phyloP scores from a whole-genome alignment of 2,329 filamentous ascomycete species.

The Aureobasidium sp. region DNA sequence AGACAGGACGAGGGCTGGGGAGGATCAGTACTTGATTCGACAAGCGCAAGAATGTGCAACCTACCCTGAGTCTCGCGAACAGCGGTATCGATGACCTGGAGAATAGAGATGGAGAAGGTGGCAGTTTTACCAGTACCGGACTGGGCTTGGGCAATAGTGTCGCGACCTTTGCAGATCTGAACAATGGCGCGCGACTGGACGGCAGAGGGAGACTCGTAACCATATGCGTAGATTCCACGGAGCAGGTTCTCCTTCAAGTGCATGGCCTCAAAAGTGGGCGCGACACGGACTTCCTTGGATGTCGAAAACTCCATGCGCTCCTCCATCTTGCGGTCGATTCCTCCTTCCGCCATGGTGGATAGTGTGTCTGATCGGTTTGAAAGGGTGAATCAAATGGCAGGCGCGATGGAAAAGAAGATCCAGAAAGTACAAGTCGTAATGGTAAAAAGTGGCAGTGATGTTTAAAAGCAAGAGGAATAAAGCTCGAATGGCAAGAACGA shows the following conservation, averaged over 20 bases:
- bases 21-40: background rate
- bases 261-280: constrained; percentile 92
- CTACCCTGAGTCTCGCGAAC: constrained; percentile 77
- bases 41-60: background rate
- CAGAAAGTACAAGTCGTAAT: background rate
- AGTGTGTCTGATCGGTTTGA: background rate
- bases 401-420: background rate
- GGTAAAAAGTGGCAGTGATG: background rate
- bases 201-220: constrained; percentile 95
- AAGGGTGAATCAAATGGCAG: background rate
- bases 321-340: constrained; percentile 85
- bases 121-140: constrained; percentile 96
- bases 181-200: constrained; percentile 98
- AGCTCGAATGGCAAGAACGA: constrained; percentile 11
- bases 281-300: constrained; percentile 94
- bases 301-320: constrained; percentile 98
- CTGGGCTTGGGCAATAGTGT: constrained; percentile 97
- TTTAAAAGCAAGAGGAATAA: background rate
- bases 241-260: constrained; percentile 95
- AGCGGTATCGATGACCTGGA: constrained; percentile 90
- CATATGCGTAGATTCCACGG: constrained; percentile 95
- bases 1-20: constrained; percentile 75
- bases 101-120: constrained; percentile 92
- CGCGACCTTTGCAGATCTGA: constrained; percentile 96
- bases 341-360: constrained; percentile 77